Evolutionary conservation across 768 basidiomycete genomes (phyloP), one percentile per base, ranked within the genome.

Genomic region (Boletus bicolor): DNA sequence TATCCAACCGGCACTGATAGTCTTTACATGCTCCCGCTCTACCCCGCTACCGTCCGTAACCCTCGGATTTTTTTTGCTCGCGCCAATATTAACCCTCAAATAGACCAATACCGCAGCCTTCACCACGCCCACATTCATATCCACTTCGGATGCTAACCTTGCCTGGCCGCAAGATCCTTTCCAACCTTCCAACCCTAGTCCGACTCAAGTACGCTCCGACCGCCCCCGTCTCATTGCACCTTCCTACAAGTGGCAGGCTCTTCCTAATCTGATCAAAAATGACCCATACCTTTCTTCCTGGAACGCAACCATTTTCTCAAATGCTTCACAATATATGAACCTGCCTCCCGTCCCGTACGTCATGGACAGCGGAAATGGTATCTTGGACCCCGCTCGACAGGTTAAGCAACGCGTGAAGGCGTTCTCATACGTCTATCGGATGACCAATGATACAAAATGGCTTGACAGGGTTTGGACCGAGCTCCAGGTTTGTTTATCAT

Each of bases 151-250:
- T 51, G 58, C 77, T 26, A 69, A 75, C 41, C 68, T 82, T 57
- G 71, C 83, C 7, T 98, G 94, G 94, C 93, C 93, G 4, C 62
- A 75, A 46, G 96, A 98, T 69, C 67, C 90, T 7, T 91, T 86
- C 69, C 68, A 83, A 43, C 88, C 93, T 19, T 66, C 82, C 37
- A 84, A 70, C 61, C 86, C 91, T 10, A 69, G 69, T 41, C 77
- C 80, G n/a, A 84, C 85, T 37, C 72, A 70, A 48, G 76, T 86
- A 35, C 87, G 93, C 44, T 63, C 85, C 9, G 87, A 91, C 65
- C 89, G 95, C 57, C 97, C 97, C 26, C 89, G 91, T 43, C 80
- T 99, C 47, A 87, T 97, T 62, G 97, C 96, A 15, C 93, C 96
- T 24, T 64, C 79, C 10, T 94, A 93, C 80, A 94, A 93, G 73